A percentile compares a stretch with the other conserved stretches of the same genome.
These are phyloP conservation scores for Ogataea nakhonphanomensis DNA, from an alignment of 805 yeast genomes.

Conservation along the genomic window DNA sequence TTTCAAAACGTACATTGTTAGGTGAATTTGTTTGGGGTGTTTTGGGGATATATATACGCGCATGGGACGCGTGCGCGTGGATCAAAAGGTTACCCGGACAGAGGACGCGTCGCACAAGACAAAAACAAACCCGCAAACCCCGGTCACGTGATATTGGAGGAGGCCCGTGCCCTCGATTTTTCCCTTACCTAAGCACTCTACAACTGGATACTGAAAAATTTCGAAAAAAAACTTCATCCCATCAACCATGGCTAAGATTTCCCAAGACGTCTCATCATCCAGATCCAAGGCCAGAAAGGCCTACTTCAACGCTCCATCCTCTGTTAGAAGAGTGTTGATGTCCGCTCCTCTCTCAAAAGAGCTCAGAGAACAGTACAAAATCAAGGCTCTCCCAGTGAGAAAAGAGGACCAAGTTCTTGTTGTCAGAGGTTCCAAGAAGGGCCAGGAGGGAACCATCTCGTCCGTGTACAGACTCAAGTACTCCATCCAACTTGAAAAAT, in stretches of 20 bases:
- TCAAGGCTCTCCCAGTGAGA: slow-evolving; percentile 96
- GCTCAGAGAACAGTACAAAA: slow-evolving; percentile 94
- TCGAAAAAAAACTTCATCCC: slow-evolving; percentile 4
- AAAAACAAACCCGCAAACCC: not conserved
- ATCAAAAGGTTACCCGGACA: not conserved
- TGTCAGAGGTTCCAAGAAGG: slow-evolving; percentile 99
- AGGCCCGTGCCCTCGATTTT: not conserved
- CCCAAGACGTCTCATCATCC: slow-evolving; percentile 92
- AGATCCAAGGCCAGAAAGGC: slow-evolving; percentile 99
- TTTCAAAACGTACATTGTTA: slow-evolving; percentile 73
- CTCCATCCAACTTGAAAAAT: slow-evolving; percentile 94
- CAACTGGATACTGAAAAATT: slow-evolving; percentile 4
- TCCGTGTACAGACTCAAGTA: slow-evolving; percentile 99
- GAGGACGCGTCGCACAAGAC: not conserved
- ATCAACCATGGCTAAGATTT: slow-evolving; percentile 33
- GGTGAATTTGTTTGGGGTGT: slow-evolving; percentile 7
- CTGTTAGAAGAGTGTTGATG: slow-evolving; percentile 89
- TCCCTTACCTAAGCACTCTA: slow-evolving; percentile 7
- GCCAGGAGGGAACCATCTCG: slow-evolving; percentile 97
- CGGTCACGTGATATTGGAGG: slow-evolving; percentile 3
- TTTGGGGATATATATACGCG: slow-evolving; percentile 6
- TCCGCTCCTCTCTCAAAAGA: slow-evolving; percentile 99
- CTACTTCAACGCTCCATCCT: slow-evolving; percentile 97
- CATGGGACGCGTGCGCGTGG: slow-evolving; percentile 7
- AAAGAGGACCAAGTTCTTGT: slow-evolving; percentile 93